A percentile compares a stretch with the other conserved stretches of the same genome.
These are phyloP conservation scores for Candida endomychidarum DNA, from an alignment of 805 yeast species.

Conservation along the genomic window DNA sequence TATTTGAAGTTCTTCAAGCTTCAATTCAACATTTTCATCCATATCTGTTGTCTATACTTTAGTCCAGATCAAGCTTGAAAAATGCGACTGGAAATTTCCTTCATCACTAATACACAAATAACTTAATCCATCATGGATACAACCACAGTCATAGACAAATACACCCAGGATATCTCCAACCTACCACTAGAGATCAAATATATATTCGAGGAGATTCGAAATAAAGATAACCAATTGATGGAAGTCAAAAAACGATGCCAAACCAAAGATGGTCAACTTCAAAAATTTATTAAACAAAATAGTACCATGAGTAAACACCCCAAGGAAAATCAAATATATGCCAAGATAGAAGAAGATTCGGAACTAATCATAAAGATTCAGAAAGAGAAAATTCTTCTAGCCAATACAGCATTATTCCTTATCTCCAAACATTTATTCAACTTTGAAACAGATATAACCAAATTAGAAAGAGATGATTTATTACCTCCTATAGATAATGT, in stretches of 20 bases:
- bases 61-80: too few species aligned
- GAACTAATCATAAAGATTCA: slow-evolving; percentile 61
- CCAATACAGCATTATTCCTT: slow-evolving; percentile 79
- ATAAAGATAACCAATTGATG: slow-evolving; percentile 62
- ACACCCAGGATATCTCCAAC: slow-evolving; percentile 67
- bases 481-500: slow-evolving; percentile 53
- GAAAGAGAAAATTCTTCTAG: slow-evolving; percentile 71
- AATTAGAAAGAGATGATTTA: slow-evolving; percentile 78
- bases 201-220: slow-evolving; percentile 72
- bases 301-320: slow-evolving; percentile 83
- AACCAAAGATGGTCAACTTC: slow-evolving; percentile 75
- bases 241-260: slow-evolving; percentile 67
- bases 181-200: slow-evolving; percentile 85
- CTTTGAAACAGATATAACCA: slow-evolving; percentile 73
- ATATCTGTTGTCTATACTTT: too few species aligned
- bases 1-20: neutral
- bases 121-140: slow-evolving; percentile 65
- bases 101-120: neutral
- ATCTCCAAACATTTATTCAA: slow-evolving; percentile 72
- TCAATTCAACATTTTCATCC: neutral
- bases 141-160: slow-evolving; percentile 58
- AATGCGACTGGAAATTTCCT: neutral
- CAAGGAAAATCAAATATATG: slow-evolving; percentile 66
- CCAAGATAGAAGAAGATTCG: slow-evolving; percentile 69
- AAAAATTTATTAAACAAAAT: slow-evolving; percentile 76